phyloP scores from a whole-genome alignment of 495 filamentous ascomycete genomes.

The Talaromyces borbonicus region DNA sequence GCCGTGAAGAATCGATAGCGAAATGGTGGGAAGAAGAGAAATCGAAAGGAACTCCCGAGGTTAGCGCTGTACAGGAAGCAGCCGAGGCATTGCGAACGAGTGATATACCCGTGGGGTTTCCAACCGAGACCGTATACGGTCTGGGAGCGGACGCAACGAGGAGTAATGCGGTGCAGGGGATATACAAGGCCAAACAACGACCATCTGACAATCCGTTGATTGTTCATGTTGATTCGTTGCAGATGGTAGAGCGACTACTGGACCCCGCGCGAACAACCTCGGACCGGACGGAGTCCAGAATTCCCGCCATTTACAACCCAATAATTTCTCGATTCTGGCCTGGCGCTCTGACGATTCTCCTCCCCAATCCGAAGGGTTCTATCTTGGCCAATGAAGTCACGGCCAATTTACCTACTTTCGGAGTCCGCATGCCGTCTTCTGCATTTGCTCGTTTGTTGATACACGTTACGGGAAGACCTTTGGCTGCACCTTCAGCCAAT shows the following conservation, averaged over 20 bases:
- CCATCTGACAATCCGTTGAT: slow-evolving; percentile 95
- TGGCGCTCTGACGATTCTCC: slow-evolving; percentile 83
- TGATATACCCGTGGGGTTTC: slow-evolving; percentile 80
- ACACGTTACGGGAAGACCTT: slow-evolving; percentile 58
- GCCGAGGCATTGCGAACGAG: slow-evolving; percentile 50
- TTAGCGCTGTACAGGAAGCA: slow-evolving; percentile 38
- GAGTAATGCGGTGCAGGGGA: slow-evolving; percentile 73
- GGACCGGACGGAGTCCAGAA: too few relatives aligned
- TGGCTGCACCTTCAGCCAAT: slow-evolving; percentile 94
- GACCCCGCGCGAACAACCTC: slow-evolving; percentile 20
- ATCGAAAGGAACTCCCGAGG: slow-evolving; percentile 25
- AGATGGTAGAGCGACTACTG: slow-evolving; percentile 64
- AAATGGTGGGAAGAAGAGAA: slow-evolving; percentile 39
- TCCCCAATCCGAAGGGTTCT: slow-evolving; percentile 63
- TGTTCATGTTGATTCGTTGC: slow-evolving; percentile 74
- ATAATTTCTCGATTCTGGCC: slow-evolving; percentile 87
- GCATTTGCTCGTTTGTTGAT: slow-evolving; percentile 81
- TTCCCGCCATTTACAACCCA: slow-evolving; percentile 74
- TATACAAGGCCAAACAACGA: slow-evolving; percentile 81
- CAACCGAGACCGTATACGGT: slow-evolving; percentile 97
- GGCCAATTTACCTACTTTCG: slow-evolving; percentile 72
- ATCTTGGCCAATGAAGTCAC: slow-evolving; percentile 79
- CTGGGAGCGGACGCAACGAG: slow-evolving; percentile 90
- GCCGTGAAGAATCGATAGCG: slow-evolving; percentile 23
- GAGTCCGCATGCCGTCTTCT: slow-evolving; percentile 77